Conservation (phyloP, 164 flowering plant genomes). For the Umbilicus rupestris region DNA sequence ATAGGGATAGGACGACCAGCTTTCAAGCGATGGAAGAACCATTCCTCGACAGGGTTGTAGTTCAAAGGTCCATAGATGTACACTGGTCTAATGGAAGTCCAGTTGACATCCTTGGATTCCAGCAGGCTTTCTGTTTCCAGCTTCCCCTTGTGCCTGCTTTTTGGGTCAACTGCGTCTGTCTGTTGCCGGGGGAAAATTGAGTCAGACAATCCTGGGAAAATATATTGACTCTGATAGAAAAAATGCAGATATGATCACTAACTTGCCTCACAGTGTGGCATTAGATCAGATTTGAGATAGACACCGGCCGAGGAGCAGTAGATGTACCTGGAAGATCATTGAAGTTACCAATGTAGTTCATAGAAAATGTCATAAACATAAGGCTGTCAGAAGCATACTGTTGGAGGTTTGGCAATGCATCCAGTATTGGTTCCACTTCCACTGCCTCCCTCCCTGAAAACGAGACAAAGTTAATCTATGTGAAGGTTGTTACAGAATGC, state of each 20-base stretch:
- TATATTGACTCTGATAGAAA: not conserved
- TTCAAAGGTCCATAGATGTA: constrained; percentile 94
- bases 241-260: not conserved
- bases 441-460: constrained; percentile 80
- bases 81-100: constrained; percentile 93
- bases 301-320: constrained; percentile 99
- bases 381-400: constrained; percentile 50
- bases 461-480: not conserved
- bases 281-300: constrained; percentile 76
- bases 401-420: constrained; percentile 82
- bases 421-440: constrained; percentile 88
- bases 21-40: constrained; percentile 97
- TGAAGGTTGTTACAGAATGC: not conserved
- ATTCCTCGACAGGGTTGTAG: constrained; percentile 97
- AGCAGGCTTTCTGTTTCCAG: constrained; percentile 84
- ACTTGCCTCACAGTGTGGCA: constrained; percentile 83
- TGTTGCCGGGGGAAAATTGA: constrained; percentile 15
- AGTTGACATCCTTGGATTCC: constrained; percentile 58
- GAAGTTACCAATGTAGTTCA: not conserved
- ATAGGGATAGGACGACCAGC: constrained; percentile 97
- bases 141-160: constrained; percentile 98
- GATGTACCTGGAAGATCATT: constrained; percentile 54
- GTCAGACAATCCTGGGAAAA: not conserved
- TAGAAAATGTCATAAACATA: constrained; percentile 2
- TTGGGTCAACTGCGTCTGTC: constrained; percentile 95